A percentile compares a stretch with the other conserved stretches of the same genome.
phyloP scores from a whole-genome alignment of 768 basidiomycete species.

The Lactifluus rugatus region DNA sequence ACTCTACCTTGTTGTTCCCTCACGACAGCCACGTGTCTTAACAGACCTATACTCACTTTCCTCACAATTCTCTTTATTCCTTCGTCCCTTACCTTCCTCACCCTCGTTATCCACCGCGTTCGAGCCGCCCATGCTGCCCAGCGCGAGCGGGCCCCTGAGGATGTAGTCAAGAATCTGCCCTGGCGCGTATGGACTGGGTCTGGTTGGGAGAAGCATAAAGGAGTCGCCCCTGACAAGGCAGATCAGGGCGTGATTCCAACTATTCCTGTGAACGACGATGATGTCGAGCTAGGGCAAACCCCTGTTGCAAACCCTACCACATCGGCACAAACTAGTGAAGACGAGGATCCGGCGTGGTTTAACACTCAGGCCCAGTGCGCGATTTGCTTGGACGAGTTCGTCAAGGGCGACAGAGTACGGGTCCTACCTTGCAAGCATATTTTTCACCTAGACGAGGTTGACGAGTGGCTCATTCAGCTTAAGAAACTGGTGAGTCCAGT shows the following conservation, averaged over 20 bases:
- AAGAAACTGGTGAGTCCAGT: slow-evolving; percentile 72
- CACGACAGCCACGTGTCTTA: slow-evolving; percentile 13
- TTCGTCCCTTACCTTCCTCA: slow-evolving; percentile 79
- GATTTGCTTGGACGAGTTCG: slow-evolving; percentile 85
- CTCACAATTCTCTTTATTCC: slow-evolving; percentile 84
- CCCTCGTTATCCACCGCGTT: slow-evolving; percentile 81
- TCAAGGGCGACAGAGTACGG: slow-evolving; percentile 79
- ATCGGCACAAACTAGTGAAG: slow-evolving; percentile 20
- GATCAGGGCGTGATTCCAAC: neutral
- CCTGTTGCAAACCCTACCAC: slow-evolving; percentile 14
- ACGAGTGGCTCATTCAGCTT: slow-evolving; percentile 84
- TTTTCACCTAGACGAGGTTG: slow-evolving; percentile 87
- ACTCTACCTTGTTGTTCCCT: neutral
- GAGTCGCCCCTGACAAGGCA: slow-evolving; percentile 18
- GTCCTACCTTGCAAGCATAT: slow-evolving; percentile 92
- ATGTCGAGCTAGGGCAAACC: slow-evolving; percentile 17
- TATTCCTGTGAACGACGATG: slow-evolving; percentile 10
- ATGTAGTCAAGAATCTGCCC: slow-evolving; percentile 66
- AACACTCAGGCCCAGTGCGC: slow-evolving; percentile 81
- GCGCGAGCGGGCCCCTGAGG: slow-evolving; percentile 76
- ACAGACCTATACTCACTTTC: slow-evolving; percentile 76
- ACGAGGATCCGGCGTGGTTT: slow-evolving; percentile 56
- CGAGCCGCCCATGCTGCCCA: slow-evolving; percentile 74
- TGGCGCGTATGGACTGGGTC: slow-evolving; percentile 77
- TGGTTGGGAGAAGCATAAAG: slow-evolving; percentile 72